phyloP scores from a whole-genome alignment of 2,329 filamentous ascomycete species.

The Penicillium sp. region DNA sequence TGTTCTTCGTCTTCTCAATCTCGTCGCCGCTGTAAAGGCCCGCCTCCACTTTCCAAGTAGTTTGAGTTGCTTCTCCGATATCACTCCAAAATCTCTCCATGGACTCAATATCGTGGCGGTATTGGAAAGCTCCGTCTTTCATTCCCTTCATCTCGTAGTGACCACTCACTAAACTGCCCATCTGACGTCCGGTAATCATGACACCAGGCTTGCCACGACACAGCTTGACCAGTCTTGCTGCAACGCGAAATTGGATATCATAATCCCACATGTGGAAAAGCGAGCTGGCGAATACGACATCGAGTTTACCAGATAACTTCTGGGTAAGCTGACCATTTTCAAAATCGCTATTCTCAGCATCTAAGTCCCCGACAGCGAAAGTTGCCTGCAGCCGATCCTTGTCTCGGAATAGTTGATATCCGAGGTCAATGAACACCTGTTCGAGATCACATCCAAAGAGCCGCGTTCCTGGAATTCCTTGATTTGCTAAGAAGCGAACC shows the following conservation, averaged over 20 bases:
- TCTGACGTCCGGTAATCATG: constrained; percentile 15
- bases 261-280: constrained; percentile 22
- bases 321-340: background rate
- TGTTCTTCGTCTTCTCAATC: background rate
- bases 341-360: background rate
- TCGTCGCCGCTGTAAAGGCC: constrained; percentile 8
- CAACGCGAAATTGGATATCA: constrained; percentile 11
- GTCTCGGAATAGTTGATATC: constrained; percentile 63
- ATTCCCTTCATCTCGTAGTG: constrained; percentile 11
- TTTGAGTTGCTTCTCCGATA: constrained; percentile 10
- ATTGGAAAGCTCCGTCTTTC: constrained; percentile 4
- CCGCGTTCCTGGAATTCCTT: constrained; percentile 12
- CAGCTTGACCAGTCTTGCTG: constrained; percentile 11
- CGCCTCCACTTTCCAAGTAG: constrained; percentile 17
- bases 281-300: constrained; percentile 16
- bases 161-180: constrained; percentile 14
- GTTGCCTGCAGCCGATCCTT: constrained; percentile 45
- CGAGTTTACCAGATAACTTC: constrained; percentile 9
- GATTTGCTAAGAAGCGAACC: constrained; percentile 14
- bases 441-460: constrained; percentile 50
- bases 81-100: constrained; percentile 16
- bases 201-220: constrained; percentile 10
- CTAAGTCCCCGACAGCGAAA: constrained; percentile 51
- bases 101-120: constrained; percentile 19
- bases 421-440: constrained; percentile 51